phyloP scores from a whole-genome alignment of 2,329 filamentous ascomycete species.

The Neoscytalidium dimidiatum region DNA sequence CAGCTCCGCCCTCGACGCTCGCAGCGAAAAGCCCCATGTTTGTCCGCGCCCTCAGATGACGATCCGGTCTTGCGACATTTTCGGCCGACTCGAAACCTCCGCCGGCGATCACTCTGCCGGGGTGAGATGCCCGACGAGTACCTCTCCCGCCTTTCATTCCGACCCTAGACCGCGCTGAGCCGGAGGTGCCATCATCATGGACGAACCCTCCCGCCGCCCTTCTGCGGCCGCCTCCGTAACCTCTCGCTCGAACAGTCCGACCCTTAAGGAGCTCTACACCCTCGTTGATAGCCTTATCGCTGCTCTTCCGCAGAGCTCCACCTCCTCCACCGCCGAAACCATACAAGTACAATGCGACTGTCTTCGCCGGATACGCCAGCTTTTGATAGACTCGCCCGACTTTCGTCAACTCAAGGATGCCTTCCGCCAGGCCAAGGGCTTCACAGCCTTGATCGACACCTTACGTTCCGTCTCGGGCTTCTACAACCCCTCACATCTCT shows the following conservation, averaged over 20 bases:
- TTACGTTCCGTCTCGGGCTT: slow-evolving; percentile 72
- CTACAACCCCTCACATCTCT: slow-evolving; percentile 68
- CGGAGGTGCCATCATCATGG: slow-evolving; percentile 36
- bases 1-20: neutral
- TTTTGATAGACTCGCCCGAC: slow-evolving; percentile 55
- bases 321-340: slow-evolving; percentile 30
- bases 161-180: slow-evolving; percentile 29
- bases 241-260: slow-evolving; percentile 40
- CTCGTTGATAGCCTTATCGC: slow-evolving; percentile 38
- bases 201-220: slow-evolving; percentile 34
- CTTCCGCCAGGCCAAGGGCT: slow-evolving; percentile 79
- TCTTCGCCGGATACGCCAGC: slow-evolving; percentile 67
- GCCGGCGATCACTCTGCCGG: slow-evolving; percentile 14
- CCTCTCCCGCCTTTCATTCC: slow-evolving; percentile 25
- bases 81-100: slow-evolving; percentile 6
- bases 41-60: slow-evolving; percentile 16
- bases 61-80: neutral
- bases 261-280: slow-evolving; percentile 39
- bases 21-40: slow-evolving; percentile 6
- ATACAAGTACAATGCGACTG: slow-evolving; percentile 49
- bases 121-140: slow-evolving; percentile 26
- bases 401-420: slow-evolving; percentile 68
- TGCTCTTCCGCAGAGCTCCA: slow-evolving; percentile 30
- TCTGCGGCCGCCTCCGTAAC: slow-evolving; percentile 40
- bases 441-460: slow-evolving; percentile 70